A percentile compares a stretch with the other conserved stretches of the same genome.
Conservation (phyloP, 129 eudicot species). For the Silybum marianum region DNA sequence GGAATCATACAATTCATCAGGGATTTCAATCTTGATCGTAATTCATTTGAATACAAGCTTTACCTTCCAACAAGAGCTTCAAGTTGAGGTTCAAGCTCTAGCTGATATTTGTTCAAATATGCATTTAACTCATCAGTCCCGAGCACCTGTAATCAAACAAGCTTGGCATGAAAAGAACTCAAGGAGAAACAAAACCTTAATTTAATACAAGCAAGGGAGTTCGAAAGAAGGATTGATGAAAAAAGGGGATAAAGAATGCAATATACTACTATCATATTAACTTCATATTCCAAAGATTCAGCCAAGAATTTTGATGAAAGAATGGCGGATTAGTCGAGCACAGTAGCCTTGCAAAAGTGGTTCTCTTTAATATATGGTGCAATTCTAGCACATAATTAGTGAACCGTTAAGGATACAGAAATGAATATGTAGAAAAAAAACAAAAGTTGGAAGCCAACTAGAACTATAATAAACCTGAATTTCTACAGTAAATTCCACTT, state of each 20-base stretch:
- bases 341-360: no score
- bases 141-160: constrained; percentile 62
- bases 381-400: neutral
- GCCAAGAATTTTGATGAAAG: no score
- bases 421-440: neutral
- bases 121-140: constrained; percentile 99
- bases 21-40: neutral
- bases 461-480: neutral
- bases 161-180: neutral
- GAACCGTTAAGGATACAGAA: neutral
- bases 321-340: no score
- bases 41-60: neutral
- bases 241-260: neutral
- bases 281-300: no score
- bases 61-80: constrained; percentile 99
- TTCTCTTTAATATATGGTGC: neutral
- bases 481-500: neutral
- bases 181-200: neutral
- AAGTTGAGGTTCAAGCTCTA: constrained; percentile 97
- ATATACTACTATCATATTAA: no score
- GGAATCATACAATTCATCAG: neutral
- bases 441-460: neutral
- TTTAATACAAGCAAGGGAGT: neutral
- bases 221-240: neutral
- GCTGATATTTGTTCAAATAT: constrained; percentile 82